A percentile compares a stretch with the other conserved stretches of the same genome.
phyloP scores from a whole-genome alignment of 2,329 filamentous ascomycete genomes.

The Talaromyces islandicus region DNA sequence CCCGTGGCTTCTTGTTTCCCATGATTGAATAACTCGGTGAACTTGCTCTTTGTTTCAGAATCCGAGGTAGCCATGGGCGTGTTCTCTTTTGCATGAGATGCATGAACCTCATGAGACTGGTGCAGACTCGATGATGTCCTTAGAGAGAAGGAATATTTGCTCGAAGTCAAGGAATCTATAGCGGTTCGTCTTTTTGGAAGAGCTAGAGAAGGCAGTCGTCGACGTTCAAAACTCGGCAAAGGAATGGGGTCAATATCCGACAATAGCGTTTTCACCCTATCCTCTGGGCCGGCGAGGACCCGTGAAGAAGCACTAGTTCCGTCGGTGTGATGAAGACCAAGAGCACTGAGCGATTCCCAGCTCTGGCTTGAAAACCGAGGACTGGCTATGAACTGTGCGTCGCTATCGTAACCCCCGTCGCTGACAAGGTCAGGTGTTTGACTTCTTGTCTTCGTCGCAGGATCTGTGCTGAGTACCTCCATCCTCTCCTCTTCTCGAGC shows the following conservation, averaged over 20 bases:
- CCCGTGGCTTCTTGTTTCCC: neutral
- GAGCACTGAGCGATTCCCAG: conserved; percentile 6
- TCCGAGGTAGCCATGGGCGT: neutral
- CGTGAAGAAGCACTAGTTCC: conserved; percentile 8
- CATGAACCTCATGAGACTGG: neutral
- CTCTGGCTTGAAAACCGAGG: conserved; percentile 21
- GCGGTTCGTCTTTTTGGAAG: conserved; percentile 6
- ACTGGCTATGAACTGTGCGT: conserved; percentile 33
- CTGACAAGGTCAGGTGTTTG: conserved; percentile 25
- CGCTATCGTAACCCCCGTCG: conserved; percentile 36
- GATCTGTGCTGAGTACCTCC: neutral
- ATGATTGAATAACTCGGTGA: conserved; percentile 26
- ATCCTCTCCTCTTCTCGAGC: neutral
- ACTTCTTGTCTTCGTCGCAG: neutral
- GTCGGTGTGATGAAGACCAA: neutral
- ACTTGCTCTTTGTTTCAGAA: conserved; percentile 20
- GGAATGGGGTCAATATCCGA: neutral
- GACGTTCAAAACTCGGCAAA: neutral
- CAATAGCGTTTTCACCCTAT: neutral
- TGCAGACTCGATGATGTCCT: neutral
- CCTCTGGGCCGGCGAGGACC: conserved; percentile 7
- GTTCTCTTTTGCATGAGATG: neutral
- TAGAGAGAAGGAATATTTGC: neutral
- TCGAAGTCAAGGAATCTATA: neutral
- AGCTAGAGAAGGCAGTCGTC: neutral